phyloP scores from a whole-genome alignment of 805 yeast genomes.

The Wickerhamiella spandovensis region DNA sequence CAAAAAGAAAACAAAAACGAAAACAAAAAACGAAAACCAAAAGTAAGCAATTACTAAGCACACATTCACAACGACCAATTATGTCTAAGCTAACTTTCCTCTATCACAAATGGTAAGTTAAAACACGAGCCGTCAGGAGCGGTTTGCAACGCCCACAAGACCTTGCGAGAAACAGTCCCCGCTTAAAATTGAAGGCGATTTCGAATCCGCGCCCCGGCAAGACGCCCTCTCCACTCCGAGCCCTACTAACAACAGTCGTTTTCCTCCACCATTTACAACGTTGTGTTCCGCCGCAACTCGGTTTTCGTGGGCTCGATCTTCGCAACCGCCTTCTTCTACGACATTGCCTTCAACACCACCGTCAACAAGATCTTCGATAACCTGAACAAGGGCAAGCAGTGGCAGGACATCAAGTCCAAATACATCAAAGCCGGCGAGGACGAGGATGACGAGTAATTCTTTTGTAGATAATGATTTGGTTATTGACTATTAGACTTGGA shows the following conservation, averaged over 20 bases:
- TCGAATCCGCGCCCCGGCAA: not conserved
- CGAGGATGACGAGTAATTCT: slow-evolving; percentile 11
- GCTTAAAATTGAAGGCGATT: not conserved
- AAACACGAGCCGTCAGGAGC: not conserved
- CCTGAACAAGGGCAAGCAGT: slow-evolving; percentile 26
- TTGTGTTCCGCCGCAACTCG: slow-evolving; percentile 79
- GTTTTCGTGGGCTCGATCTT: slow-evolving; percentile 72
- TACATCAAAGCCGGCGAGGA: slow-evolving; percentile 20
- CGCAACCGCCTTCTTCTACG: slow-evolving; percentile 71
- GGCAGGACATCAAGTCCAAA: slow-evolving; percentile 21
- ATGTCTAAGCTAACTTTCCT: slow-evolving; percentile 1
- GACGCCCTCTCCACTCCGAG: no score
- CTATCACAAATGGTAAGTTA: slow-evolving; percentile 7
- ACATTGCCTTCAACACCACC: slow-evolving; percentile 25
- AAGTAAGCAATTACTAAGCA: not conserved
- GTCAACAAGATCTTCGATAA: slow-evolving; percentile 26
- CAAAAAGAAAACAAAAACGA: no score
- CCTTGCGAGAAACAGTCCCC: no score
- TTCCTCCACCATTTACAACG: slow-evolving; percentile 44
- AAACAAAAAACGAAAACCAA: not conserved
- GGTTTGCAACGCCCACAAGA: no score
- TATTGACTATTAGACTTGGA: no score
- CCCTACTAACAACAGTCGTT: slow-evolving; percentile 20
- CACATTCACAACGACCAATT: no score
- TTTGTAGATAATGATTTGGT: not conserved